Percentiles rank a stretch among this genome's conserved stretches.
These are phyloP conservation scores for Verticillium albo-atrum DNA, from an alignment of 2,329 filamentous ascomycete species.

Conservation along the genomic window DNA sequence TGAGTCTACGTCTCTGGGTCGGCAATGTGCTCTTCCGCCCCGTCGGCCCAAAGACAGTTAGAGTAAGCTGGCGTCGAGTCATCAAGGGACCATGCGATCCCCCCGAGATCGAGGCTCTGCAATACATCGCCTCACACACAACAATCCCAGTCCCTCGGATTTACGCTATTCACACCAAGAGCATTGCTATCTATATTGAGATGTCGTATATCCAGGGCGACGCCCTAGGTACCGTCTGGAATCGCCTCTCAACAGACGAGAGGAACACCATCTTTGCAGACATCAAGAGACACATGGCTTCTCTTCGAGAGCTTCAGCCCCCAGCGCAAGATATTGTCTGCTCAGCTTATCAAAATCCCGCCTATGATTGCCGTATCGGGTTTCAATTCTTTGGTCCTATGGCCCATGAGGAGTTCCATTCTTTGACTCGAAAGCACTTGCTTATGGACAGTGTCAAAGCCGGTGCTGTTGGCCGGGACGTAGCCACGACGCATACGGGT, in stretches of 20 bases:
- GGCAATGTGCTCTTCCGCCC: slow-evolving; percentile 17
- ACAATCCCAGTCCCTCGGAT: slow-evolving; percentile 21
- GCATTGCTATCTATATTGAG: slow-evolving; percentile 18
- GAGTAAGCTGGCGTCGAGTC: slow-evolving; percentile 22
- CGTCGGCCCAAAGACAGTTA: slow-evolving; percentile 7
- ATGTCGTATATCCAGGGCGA: slow-evolving; percentile 19
- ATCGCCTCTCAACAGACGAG: slow-evolving; percentile 14
- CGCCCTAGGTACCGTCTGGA: slow-evolving; percentile 13
- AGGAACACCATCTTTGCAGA: slow-evolving; percentile 15
- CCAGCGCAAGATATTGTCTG: slow-evolving; percentile 9
- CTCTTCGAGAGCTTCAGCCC: slow-evolving; percentile 18
- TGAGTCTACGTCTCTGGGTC: slow-evolving; percentile 20
- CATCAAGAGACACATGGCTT: slow-evolving; percentile 15
- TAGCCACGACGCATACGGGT: slow-evolving; percentile 16
- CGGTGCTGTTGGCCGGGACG: slow-evolving; percentile 16
- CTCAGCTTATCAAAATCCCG: slow-evolving; percentile 1
- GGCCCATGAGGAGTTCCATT: slow-evolving; percentile 19
- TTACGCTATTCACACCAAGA: slow-evolving; percentile 16
- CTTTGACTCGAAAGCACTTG: slow-evolving; percentile 14
- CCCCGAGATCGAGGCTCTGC: slow-evolving; percentile 23
- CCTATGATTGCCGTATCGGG: slow-evolving; percentile 16
- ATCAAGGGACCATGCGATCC: slow-evolving; percentile 24
- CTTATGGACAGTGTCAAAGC: slow-evolving; percentile 15
- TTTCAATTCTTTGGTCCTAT: slow-evolving; percentile 19
- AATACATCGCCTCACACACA: slow-evolving; percentile 21